Evolutionary conservation across 2,329 filamentous ascomycete genomes (phyloP).

Genomic region (Orbilia blumenaviensis): DNA sequence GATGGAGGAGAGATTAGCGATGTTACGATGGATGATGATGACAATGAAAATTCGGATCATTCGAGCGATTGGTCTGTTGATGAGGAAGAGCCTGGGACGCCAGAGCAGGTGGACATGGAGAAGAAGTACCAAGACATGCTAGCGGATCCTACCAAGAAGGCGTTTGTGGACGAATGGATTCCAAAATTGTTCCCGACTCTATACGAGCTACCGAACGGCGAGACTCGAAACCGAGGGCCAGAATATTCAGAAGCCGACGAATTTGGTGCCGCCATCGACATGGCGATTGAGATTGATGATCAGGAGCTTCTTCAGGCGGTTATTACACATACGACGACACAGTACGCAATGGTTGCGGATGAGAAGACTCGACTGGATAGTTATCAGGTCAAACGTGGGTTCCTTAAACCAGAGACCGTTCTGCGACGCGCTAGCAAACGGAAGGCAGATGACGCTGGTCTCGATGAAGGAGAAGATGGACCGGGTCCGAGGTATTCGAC

Average conservation of each 20-base stretch:
- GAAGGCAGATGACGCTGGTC: slow-evolving; percentile 34
- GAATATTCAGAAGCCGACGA: slow-evolving; percentile 16
- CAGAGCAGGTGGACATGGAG: slow-evolving; percentile 15
- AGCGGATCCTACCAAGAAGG: slow-evolving; percentile 21
- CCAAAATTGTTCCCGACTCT: slow-evolving; percentile 36
- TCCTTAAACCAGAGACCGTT: slow-evolving; percentile 39
- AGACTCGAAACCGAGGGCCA: slow-evolving; percentile 38
- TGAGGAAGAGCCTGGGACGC: slow-evolving; percentile 21
- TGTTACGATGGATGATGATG: slow-evolving; percentile 37
- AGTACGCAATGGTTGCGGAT: slow-evolving; percentile 40
- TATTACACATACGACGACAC: slow-evolving; percentile 21
- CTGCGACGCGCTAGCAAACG: slow-evolving; percentile 22
- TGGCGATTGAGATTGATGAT: slow-evolving; percentile 44
- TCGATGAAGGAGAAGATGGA: slow-evolving; percentile 44
- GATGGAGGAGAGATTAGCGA: slow-evolving; percentile 34
- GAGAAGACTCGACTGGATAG: slow-evolving; percentile 33
- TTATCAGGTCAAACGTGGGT: slow-evolving; percentile 47
- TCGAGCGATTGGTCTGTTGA: slow-evolving; percentile 42
- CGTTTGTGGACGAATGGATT: slow-evolving; percentile 34
- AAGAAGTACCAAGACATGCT: slow-evolving; percentile 20
- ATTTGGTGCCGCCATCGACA: slow-evolving; percentile 28
- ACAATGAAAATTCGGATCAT: slow-evolving; percentile 43
- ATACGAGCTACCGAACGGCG: slow-evolving; percentile 32
- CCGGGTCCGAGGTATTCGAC: slow-evolving; percentile 39
- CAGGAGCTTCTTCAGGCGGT: slow-evolving; percentile 32